Evolutionary conservation across 192 early-diverging fungal species (phyloP), one percentile per base, ranked within the genome.

Genomic region (Gamsiella multidivaricata): DNA sequence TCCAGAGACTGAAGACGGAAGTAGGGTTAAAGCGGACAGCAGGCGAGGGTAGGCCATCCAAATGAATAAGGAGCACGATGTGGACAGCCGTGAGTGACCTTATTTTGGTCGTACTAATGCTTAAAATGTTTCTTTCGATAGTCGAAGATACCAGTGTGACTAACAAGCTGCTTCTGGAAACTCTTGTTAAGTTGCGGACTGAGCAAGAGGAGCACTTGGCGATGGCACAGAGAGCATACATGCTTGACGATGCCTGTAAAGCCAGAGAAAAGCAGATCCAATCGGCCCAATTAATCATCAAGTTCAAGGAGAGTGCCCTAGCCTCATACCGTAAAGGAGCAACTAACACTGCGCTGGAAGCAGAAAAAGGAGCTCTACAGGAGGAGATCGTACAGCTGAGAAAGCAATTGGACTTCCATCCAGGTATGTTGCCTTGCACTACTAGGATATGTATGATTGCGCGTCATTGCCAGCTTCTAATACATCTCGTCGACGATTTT

Each of bases 1-100:
- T 89, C 23, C 85, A 84, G 65, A 64, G 81, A 31, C 81, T 89
- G 36, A 86, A 84, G 60, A 56, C 68, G 10, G 87, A 89, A 17
- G 31, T 88, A 15, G 72, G 69, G 2, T 56, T 84, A 22, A 54
- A 70, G 39, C 57, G 43, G n/a, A 43, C 53, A 4, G 41, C 72
- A 8, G 60, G 45, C 17, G 69, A 61, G 1, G 20, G 73, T 67
- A 61, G n/a, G n/a, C n/a, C n/a, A n/a, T n/a, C n/a, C n/a, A n/a
- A n/a, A n/a, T n/a, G n/a, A n/a, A n/a, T n/a, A n/a, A n/a, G n/a
- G n/a, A n/a, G n/a, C n/a, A 14, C 5, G 6, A 50, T 55, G 3
- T 29, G 9, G 12, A 15, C 18, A 15, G 18, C 17, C n/a, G 5
- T 39, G 37, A 39, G 5, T 5, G 12, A 12, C 37, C 37, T 39